Evolutionary conservation across 345 rosid species (phyloP), one percentile per base, ranked within the genome.

Genomic region (Dimocarpus longan): DNA sequence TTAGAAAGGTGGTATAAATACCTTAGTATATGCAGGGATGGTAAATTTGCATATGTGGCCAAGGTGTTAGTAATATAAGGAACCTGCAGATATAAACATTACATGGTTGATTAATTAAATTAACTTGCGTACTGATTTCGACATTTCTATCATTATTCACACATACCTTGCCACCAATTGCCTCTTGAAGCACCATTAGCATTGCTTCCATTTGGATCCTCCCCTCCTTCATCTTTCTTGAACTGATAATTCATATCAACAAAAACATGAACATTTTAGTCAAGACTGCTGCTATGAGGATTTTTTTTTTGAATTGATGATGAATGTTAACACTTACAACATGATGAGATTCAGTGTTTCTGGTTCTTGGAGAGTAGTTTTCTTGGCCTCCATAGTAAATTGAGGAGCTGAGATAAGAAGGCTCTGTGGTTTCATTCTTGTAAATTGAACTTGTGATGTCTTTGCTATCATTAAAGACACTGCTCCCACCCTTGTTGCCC

Each of bases 321-420:
- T 12, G 10, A 24, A 63, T 12, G 62, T 11, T 8, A 50, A 59
- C 2, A 68, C 89, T 73, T 76, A 91, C 87, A 69, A 11, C 50
- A 46, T 81, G 85, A 71, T 80, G 79, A 82, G 86, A 85, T 72
- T 87, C 88, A 40, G 84, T 72, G 68, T 76, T 68, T 43, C 26
- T 84, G 82, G 87, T 82, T 73, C 80, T 84, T 43, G 95, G 86
- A 76, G 95, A 86, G 82, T 92, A 95, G 78, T 89, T 88, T 80
- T 95, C 98, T 85, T 90, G 98, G 75, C 98, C 98, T 54, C 98
- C 98, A 76, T 95, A 95, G 87, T 91, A 84, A 74, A 95, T 91
- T n/a, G 98, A 95, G 74, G 98, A 95, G 79, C 94, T 93, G 68
- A 90, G 80, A 76, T 95, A 76, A 83, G 89, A 88, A 68, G 98